Conservation (phyloP, 257 asterid species). For the Gynochthodes officinalis region DNA sequence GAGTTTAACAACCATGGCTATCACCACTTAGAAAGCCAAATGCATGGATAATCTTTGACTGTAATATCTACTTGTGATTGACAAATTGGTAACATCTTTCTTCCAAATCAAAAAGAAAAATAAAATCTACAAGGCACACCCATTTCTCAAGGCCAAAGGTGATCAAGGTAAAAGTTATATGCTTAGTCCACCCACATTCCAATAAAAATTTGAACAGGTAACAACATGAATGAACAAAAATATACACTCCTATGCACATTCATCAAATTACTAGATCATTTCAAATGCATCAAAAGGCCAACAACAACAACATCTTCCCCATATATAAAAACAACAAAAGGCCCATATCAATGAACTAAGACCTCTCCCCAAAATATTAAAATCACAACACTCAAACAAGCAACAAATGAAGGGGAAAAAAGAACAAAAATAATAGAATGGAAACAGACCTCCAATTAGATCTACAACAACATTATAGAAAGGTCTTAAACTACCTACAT, state of each 20-base stretch:
- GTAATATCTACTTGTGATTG: neutral
- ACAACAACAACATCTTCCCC: neutral
- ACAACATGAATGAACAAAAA: neutral
- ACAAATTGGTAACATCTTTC: neutral
- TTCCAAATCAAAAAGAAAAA: neutral
- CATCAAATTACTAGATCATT: neutral
- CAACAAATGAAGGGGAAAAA: neutral
- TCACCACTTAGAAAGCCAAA: neutral
- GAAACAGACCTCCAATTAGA: neutral
- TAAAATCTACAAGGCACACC: neutral
- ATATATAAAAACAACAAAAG: neutral
- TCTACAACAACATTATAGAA: constrained; percentile 3
- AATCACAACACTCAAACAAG: neutral
- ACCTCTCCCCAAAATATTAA: neutral
- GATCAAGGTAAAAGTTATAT: too few species aligned
- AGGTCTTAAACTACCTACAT: too few species aligned
- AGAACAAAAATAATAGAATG: too few species aligned
- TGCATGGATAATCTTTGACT: neutral
- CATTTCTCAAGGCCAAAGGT: neutral
- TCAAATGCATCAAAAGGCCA: neutral
- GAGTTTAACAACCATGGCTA: too few species aligned
- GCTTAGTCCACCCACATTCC: neutral
- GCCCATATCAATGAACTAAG: neutral
- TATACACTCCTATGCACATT: neutral
- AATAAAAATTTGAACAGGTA: neutral